Percentiles rank a stretch among this genome's conserved stretches.
Evolutionary conservation across 306 rosid species (phyloP).

Genomic region (Urtica urens): DNA sequence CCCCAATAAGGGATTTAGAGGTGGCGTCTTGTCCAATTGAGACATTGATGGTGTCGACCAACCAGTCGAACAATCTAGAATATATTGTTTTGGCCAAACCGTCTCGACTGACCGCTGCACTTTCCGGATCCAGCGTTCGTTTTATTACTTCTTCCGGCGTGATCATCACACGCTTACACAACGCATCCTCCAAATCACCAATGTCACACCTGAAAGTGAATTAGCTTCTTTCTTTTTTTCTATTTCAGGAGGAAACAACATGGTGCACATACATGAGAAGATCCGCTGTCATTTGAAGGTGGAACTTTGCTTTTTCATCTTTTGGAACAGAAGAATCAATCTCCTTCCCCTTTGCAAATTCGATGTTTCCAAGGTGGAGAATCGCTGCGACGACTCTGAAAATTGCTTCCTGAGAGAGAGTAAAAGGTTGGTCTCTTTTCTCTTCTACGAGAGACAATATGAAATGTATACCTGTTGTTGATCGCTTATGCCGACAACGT

Average conservation of each 20-base stretch:
- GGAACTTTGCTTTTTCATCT: constrained; percentile 81
- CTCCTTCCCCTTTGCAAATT: constrained; percentile 74
- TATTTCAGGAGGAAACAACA: constrained; percentile 10
- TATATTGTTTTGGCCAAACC: constrained; percentile 91
- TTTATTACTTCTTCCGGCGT: constrained; percentile 98
- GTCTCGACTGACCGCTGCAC: constrained; percentile 80
- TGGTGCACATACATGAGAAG: constrained; percentile 68
- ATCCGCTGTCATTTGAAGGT: constrained; percentile 70
- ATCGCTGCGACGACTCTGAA: constrained; percentile 92
- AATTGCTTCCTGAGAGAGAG: constrained; percentile 70
- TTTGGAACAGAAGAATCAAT: constrained; percentile 86
- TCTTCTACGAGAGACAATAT: not conserved
- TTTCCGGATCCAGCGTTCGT: constrained; percentile 92
- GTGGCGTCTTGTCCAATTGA: constrained; percentile 89
- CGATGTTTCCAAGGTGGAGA: constrained; percentile 86
- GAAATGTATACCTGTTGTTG: constrained; percentile 98
- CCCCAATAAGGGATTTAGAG: constrained; percentile 85
- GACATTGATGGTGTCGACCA: constrained; percentile 86
- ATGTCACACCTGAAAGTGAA: constrained; percentile 57
- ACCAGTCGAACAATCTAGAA: constrained; percentile 96
- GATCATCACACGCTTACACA: constrained; percentile 96
- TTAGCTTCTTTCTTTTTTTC: constrained; percentile 14
- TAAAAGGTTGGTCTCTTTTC: constrained; percentile 22
- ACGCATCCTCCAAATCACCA: constrained; percentile 74
- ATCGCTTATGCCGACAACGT: constrained; percentile 82